Evolutionary conservation across 2,329 filamentous ascomycete species (phyloP).

Genomic region (Alternaria sp.): DNA sequence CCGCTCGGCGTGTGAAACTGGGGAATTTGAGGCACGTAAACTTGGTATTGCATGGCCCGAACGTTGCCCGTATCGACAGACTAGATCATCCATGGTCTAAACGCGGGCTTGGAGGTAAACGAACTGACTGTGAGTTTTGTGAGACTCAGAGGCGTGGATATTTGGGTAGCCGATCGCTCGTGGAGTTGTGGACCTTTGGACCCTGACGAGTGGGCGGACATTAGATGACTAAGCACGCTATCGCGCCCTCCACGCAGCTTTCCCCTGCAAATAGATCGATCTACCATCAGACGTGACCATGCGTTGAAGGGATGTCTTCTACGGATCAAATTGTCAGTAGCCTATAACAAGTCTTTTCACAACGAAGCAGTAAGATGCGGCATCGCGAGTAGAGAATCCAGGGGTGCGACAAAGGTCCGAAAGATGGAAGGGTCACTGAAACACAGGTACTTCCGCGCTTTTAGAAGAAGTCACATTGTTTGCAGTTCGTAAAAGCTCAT

Average conservation of each 20-base stretch:
- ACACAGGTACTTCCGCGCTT: background rate
- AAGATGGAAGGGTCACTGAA: background rate
- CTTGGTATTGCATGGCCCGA: background rate
- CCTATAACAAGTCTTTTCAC: background rate
- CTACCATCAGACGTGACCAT: background rate
- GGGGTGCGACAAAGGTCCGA: background rate
- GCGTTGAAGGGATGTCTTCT: background rate
- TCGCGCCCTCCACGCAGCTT: background rate
- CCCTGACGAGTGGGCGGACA: background rate
- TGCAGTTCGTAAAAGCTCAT: background rate
- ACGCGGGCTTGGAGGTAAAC: background rate
- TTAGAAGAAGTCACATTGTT: background rate
- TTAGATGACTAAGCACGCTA: background rate
- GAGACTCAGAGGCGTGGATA: background rate
- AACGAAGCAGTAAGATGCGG: background rate
- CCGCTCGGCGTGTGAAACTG: slow-evolving; percentile 9
- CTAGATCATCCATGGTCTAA: background rate
- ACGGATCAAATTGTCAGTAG: background rate
- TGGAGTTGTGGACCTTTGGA: background rate
- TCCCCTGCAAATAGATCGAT: background rate
- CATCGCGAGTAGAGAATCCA: background rate
- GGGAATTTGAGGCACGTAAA: background rate
- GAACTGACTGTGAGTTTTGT: background rate
- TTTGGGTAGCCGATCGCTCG: background rate
- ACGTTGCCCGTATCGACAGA: too few species aligned